phyloP scores from a whole-genome alignment of 371 early-diverging fungal genomes.

The Dipsacomyces acuminosporus region DNA sequence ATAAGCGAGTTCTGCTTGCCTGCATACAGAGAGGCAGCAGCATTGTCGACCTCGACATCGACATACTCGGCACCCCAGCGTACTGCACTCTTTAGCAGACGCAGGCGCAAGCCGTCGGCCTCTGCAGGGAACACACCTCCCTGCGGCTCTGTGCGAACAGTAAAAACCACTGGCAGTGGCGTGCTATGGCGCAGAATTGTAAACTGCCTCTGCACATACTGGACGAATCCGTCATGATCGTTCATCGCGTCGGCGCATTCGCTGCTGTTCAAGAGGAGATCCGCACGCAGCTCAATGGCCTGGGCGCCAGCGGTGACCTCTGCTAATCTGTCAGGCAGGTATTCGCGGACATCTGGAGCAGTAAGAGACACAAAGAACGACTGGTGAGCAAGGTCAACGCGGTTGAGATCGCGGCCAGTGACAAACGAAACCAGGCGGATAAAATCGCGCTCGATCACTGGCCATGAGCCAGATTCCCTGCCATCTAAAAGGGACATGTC shows the following conservation, averaged over 20 bases:
- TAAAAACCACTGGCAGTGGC: conserved; percentile 83
- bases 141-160: conserved; percentile 83
- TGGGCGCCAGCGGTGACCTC: conserved; percentile 73
- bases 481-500: conserved; percentile 26
- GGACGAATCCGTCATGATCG: conserved; percentile 45
- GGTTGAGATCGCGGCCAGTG: conserved; percentile 52
- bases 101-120: conserved; percentile 51
- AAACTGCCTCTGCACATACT: conserved; percentile 74
- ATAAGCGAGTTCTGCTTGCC: conserved; percentile 54
- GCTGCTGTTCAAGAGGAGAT: conserved; percentile 58
- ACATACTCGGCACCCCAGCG: conserved; percentile 91
- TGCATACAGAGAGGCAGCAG: conserved; percentile 8
- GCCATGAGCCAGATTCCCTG: conserved; percentile 51
- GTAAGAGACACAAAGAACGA: conserved; percentile 90
- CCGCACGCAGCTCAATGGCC: conserved; percentile 91
- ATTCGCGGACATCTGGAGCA: conserved; percentile 59
- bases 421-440: conserved; percentile 61
- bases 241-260: conserved; percentile 37
- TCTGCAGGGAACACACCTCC: conserved; percentile 80
- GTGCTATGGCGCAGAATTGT: conserved; percentile 67
- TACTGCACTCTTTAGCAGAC: conserved; percentile 57
- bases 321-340: conserved; percentile 33
- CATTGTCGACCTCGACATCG: conserved; percentile 73
- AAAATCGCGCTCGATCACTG: conserved; percentile 65
- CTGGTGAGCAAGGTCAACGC: conserved; percentile 47